Evolutionary conservation across 441 rosid genomes (phyloP), one percentile per base, ranked within the genome.

Genomic region (Erodium moschatum): DNA sequence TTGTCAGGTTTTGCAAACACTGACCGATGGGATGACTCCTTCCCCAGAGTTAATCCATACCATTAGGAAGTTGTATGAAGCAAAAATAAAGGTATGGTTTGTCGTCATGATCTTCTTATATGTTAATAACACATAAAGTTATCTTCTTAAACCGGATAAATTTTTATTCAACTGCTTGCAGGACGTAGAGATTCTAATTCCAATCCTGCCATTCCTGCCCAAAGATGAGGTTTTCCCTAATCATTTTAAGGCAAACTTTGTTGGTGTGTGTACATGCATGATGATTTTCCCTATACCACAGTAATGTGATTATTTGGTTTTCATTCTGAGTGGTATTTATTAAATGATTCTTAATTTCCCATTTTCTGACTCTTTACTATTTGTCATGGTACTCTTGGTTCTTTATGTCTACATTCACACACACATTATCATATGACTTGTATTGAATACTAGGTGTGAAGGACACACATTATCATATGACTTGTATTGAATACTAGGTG

Each of bases 131-230:
- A 68, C 66, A 40, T 69, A 20, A 70, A 71, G 74, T 16, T 64
- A 69, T 75, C 63, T 72, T 64, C 76, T 83, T 73, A 81, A 69
- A 61, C 69, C 13, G 69, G 42, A 70, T 76, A 67, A 31, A 69
- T 79, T 69, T 75, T 60, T 29, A 29, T 29, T 29, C 3, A 1
- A 69, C 75, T 80, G 80, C 69, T 79, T 77, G 52, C 91, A 95
- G 99, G 96, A 95, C 77, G 84, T 81, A 35, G 98, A 95, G 82
- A 86, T 95, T 80, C 72, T 95, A 68, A 77, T 90, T 82, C 97
- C 99, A 72, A 72, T 92, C 65, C 76, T 95, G 76, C 97, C 98
- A 9, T 92, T 85, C 83, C 76, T 95, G 72, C 85, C 91, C 12
- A 83, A 91, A 84, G 95, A 90, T 64, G 93, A 95, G 95, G 99